phyloP scores from a whole-genome alignment of 2,329 filamentous ascomycete species.

The Neophaeococcomyces aloes region DNA sequence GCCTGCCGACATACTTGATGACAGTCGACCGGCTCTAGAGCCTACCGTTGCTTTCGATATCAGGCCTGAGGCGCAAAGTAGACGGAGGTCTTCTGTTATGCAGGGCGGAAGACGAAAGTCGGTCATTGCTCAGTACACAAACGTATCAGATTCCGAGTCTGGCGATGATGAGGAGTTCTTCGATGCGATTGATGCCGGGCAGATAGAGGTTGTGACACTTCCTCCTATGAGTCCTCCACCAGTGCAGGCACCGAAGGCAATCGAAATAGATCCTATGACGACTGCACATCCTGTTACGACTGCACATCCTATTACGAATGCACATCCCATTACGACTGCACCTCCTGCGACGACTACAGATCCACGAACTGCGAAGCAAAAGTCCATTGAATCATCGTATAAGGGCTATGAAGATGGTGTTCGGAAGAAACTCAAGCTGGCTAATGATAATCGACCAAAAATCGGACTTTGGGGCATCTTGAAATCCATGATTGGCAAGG shows the following conservation, averaged over 20 bases:
- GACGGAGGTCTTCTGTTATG: slow-evolving; percentile 22
- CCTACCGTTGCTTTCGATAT: slow-evolving; percentile 27
- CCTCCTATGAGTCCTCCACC: slow-evolving; percentile 28
- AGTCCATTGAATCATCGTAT: slow-evolving; percentile 68
- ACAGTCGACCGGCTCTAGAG: slow-evolving; percentile 14
- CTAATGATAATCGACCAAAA: slow-evolving; percentile 84
- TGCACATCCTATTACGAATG: too few species aligned
- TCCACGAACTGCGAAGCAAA: slow-evolving; percentile 39
- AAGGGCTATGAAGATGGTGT: slow-evolving; percentile 85
- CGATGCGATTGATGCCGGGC: slow-evolving; percentile 87
- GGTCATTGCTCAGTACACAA: slow-evolving; percentile 57
- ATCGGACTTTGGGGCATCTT: slow-evolving; percentile 93
- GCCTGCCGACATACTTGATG: slow-evolving; percentile 30
- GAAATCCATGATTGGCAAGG: slow-evolving; percentile 99
- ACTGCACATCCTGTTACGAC: slow-evolving; percentile 1
- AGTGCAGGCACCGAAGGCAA: slow-evolving; percentile 14
- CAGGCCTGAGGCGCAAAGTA: slow-evolving; percentile 26
- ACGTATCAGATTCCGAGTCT: slow-evolving; percentile 63
- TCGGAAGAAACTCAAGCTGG: slow-evolving; percentile 69
- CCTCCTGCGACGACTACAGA: slow-evolving; percentile 41
- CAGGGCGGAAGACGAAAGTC: slow-evolving; percentile 50
- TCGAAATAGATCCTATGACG: slow-evolving; percentile 6
- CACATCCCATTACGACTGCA: too few species aligned
- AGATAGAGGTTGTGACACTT: slow-evolving; percentile 64
- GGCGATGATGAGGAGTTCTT: slow-evolving; percentile 91